Percentiles rank a stretch among this genome's conserved stretches.
These are phyloP conservation scores for Vachellia pachyceras DNA, from an alignment of 306 rosid genomes.

Conservation along the genomic window DNA sequence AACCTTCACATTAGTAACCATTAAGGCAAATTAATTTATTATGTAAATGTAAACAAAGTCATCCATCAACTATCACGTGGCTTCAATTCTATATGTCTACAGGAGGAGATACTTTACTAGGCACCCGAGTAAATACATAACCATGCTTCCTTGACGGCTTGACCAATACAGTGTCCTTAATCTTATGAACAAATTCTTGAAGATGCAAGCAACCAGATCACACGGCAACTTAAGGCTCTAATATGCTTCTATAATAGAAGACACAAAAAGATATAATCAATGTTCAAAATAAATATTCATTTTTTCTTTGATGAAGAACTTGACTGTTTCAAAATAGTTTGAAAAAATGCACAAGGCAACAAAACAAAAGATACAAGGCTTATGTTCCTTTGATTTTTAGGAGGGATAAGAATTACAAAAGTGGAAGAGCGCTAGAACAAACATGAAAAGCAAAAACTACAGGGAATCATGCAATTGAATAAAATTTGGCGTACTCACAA, in stretches of 20 bases:
- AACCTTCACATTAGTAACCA: constrained; percentile 5
- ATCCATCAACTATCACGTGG: not conserved
- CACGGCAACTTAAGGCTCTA: not conserved
- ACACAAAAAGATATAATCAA: constrained; percentile 9
- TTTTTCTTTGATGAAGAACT: constrained; percentile 14
- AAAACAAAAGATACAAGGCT: not conserved
- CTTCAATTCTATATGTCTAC: constrained; percentile 9
- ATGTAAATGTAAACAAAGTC: constrained; percentile 25
- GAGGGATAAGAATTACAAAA: not conserved
- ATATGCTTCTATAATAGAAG: constrained; percentile 22
- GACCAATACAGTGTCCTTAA: not conserved
- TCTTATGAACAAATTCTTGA: not conserved
- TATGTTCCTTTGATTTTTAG: not conserved
- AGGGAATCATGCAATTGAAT: not conserved
- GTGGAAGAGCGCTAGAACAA: not conserved
- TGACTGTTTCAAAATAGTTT: not conserved
- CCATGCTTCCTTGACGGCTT: not conserved
- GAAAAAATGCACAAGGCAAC: not conserved
- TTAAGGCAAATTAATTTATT: not conserved
- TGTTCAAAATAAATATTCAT: not conserved
- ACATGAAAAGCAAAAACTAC: not conserved
- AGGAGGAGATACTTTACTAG: not conserved
- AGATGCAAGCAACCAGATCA: constrained; percentile 12
- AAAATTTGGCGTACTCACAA: not conserved
- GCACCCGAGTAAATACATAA: not conserved